Percentiles rank a stretch among this genome's conserved stretches.
Evolutionary conservation across 768 basidiomycete genomes (phyloP).

Genomic region (Russula sp.): DNA sequence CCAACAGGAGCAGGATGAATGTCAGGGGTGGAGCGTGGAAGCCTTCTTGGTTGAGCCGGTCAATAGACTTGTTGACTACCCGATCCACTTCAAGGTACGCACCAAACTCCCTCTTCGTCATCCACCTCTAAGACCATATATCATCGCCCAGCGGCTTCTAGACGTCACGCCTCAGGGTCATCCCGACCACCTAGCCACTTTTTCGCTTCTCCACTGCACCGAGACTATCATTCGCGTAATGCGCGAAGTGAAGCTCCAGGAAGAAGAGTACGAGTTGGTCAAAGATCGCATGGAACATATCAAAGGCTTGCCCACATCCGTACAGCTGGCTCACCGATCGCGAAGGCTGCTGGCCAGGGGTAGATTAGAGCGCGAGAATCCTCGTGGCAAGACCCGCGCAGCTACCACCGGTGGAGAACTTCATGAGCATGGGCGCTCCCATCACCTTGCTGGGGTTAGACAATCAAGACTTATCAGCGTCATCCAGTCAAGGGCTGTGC

Average conservation of each 20-base stretch:
- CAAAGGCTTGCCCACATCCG: slow-evolving; percentile 52
- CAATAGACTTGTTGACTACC: slow-evolving; percentile 66
- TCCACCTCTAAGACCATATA: slow-evolving; percentile 15
- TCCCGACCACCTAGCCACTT: slow-evolving; percentile 64
- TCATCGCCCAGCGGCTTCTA: slow-evolving; percentile 54
- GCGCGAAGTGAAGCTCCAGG: slow-evolving; percentile 79
- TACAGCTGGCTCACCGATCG: slow-evolving; percentile 63
- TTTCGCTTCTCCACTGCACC: slow-evolving; percentile 62
- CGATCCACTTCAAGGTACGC: slow-evolving; percentile 69
- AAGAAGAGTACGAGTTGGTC: slow-evolving; percentile 80
- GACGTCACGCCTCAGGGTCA: slow-evolving; percentile 68
- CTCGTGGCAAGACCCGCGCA: slow-evolving; percentile 29
- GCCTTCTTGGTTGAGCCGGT: slow-evolving; percentile 74
- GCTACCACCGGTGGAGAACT: not conserved
- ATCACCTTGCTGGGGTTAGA: slow-evolving; percentile 15
- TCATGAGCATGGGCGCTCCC: not conserved
- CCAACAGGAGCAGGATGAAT: slow-evolving; percentile 53
- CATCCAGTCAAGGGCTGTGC: slow-evolving; percentile 20
- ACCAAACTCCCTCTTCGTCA: not conserved
- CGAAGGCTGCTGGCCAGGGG: slow-evolving; percentile 74
- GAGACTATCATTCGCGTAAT: slow-evolving; percentile 73
- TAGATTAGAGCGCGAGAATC: slow-evolving; percentile 47
- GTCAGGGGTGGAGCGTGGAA: slow-evolving; percentile 62
- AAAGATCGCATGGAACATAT: slow-evolving; percentile 60
- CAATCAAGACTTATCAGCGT: slow-evolving; percentile 28